Conservation (phyloP, 2,329 filamentous ascomycete genomes). For the Dothideomycetidae sp. region DNA sequence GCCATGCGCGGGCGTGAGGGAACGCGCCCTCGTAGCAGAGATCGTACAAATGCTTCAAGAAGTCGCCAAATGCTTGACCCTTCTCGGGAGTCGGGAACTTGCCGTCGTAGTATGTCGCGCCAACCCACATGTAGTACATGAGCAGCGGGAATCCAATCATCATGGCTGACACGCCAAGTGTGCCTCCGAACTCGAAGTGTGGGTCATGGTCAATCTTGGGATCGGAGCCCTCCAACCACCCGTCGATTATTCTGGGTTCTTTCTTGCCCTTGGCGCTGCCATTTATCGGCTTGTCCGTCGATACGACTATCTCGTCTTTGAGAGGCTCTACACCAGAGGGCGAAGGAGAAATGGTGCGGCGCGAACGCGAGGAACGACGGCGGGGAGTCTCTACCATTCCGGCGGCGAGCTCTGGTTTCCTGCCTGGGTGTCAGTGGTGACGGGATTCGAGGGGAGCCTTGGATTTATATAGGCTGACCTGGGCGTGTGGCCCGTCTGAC, state of each 20-base stretch:
- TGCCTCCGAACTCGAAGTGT: slow-evolving; percentile 72
- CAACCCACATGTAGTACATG: slow-evolving; percentile 99
- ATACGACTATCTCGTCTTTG: slow-evolving; percentile 9
- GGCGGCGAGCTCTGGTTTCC: slow-evolving; percentile 27
- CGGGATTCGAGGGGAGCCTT: not conserved
- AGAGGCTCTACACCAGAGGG: slow-evolving; percentile 14
- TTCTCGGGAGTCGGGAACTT: slow-evolving; percentile 53
- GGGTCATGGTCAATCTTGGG: slow-evolving; percentile 33
- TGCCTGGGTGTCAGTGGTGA: slow-evolving; percentile 10
- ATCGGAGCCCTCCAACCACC: slow-evolving; percentile 24
- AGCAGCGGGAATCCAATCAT: slow-evolving; percentile 88
- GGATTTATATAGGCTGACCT: slow-evolving; percentile 23
- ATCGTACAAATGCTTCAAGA: slow-evolving; percentile 53
- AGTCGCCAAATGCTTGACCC: slow-evolving; percentile 51
- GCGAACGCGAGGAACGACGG: slow-evolving; percentile 26
- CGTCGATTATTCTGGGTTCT: slow-evolving; percentile 28
- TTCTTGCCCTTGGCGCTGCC: slow-evolving; percentile 23
- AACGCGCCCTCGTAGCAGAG: slow-evolving; percentile 75
- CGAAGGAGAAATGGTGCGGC: slow-evolving; percentile 24
- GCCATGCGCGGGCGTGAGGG: slow-evolving; percentile 69
- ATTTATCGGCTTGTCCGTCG: slow-evolving; percentile 16
- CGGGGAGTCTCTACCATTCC: slow-evolving; percentile 37
- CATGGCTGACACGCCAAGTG: slow-evolving; percentile 63
- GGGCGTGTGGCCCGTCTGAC: slow-evolving; percentile 35
- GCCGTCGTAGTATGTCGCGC: slow-evolving; percentile 82